Percentiles rank a stretch among this genome's conserved stretches.
Conservation (phyloP, 306 rosid species). For the Glycyrrhiza uralensis region DNA sequence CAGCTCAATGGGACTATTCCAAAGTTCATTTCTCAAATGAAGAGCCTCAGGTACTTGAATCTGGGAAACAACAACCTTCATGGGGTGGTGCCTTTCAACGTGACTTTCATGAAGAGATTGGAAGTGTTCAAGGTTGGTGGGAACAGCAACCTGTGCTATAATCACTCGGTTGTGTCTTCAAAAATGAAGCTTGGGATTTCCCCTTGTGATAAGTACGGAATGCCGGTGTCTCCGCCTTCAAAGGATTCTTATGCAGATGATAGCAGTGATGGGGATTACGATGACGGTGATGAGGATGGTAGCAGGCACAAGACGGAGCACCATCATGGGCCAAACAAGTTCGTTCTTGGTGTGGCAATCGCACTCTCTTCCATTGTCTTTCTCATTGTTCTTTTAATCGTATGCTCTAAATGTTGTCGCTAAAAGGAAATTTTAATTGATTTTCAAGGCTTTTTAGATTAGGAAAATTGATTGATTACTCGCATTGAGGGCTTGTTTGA, state of each 20-base stretch:
- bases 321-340: constrained; percentile 87
- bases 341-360: constrained; percentile 92
- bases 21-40: constrained; percentile 68
- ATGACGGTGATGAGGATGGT: constrained; percentile 42
- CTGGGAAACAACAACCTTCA: constrained; percentile 71
- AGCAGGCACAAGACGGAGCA: constrained; percentile 42
- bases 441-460: constrained; percentile 36
- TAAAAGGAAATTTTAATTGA: constrained; percentile 33
- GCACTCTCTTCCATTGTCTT: constrained; percentile 89
- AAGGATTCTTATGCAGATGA: constrained; percentile 60
- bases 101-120: constrained; percentile 47
- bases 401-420: constrained; percentile 76
- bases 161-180: constrained; percentile 64
- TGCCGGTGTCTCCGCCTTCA: constrained; percentile 69
- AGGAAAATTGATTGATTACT: constrained; percentile 43
- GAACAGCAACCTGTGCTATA: constrained; percentile 72
- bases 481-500: constrained; percentile 26
- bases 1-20: constrained; percentile 87
- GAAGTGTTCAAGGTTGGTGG: constrained; percentile 58
- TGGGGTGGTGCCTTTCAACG: constrained; percentile 79
- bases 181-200: constrained; percentile 92
- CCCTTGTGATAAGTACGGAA: constrained; percentile 79
- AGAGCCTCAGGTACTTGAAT: constrained; percentile 65
- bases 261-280: constrained; percentile 45
- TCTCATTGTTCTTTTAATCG: constrained; percentile 72